These are phyloP conservation scores for Naegleria gruberi DNA, from an alignment of 208 protist genomes.

Conservation along the genomic window DNA sequence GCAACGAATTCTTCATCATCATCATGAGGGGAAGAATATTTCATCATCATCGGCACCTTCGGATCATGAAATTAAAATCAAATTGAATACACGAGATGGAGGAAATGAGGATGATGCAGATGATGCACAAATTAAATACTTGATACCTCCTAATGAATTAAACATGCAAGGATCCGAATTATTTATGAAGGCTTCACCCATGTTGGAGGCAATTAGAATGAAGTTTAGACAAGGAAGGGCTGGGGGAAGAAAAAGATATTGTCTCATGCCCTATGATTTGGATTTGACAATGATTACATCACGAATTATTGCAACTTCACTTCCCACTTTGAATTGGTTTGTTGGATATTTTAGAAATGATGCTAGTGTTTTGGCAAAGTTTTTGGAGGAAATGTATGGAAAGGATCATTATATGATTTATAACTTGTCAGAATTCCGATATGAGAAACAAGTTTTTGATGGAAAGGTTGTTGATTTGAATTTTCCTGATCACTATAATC, in stretches of 20 bases:
- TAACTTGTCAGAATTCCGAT: not conserved
- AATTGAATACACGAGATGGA: too few species aligned
- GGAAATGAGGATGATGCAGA: too few species aligned
- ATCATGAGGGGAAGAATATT: too few species aligned
- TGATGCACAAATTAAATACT: too few species aligned
- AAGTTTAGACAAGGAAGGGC: conserved; percentile 45
- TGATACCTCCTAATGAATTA: too few species aligned
- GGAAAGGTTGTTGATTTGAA: not conserved
- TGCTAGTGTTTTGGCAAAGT: not conserved
- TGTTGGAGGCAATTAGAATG: conserved; percentile 25
- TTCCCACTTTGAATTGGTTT: conserved; percentile 17
- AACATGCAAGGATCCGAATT: too few species aligned
- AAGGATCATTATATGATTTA: conserved; percentile 15
- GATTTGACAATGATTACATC: conserved; percentile 76
- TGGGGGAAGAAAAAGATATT: conserved; percentile 72
- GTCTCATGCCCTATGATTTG: conserved; percentile 71
- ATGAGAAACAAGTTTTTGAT: not conserved
- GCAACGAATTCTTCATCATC: too few species aligned
- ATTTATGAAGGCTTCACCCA: too few species aligned
- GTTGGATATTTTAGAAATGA: conserved; percentile 12
- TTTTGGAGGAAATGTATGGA: conserved; percentile 13
- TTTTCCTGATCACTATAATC: conserved; percentile 32
- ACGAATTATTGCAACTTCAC: conserved; percentile 26
- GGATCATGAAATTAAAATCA: too few species aligned
- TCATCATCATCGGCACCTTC: too few species aligned